Evolutionary conservation across 1,284 basidiomycete genomes (phyloP), one percentile per base, ranked within the genome.

Genomic region (Laetiporus sulphureus): DNA sequence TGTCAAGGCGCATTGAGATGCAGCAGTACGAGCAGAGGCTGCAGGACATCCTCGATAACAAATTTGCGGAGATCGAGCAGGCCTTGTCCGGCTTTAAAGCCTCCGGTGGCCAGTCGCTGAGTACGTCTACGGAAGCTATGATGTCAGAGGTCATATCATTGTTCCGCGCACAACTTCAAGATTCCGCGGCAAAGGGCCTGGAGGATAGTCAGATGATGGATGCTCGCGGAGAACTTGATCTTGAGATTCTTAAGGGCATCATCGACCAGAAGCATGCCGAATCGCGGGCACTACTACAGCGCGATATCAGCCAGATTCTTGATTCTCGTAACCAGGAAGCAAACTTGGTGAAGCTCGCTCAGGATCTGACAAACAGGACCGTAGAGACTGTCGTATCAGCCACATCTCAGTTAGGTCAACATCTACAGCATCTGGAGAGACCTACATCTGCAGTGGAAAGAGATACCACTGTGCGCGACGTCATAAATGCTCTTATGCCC

Each of bases 151-250:
- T 85, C 1, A 67, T 85, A 29, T 66, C 77, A 2, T 63, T 84
- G 44, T 81, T 87, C 68, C 70, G 79, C 3, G 64, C 73, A 10
- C 82, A 85, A 49, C 62, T 87, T 8, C 75, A 76, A 41, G 77
- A 81, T 22, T 76, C 77, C 3, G 77, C 78, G 1, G 63, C 67
- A 5, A 67, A 70, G 24, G 69, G 72, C 15, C 53, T 80, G 45
- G 79, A 83, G n/a, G 79, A 83, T 37, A 75, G 72, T 46, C 75
- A 75, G 51, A 66, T 75, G 63, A n/a, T n/a, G n/a, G 82, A 87
- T 56, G 83, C 79, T 21, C 74, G 76, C 18, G 83, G 82, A 21
- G 85, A 88, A 49, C 63, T 87, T 20, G 85, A 89, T 62, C 77
- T 87, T 53, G 79, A 86, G 57, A 64, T 86, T 46, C 72, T 90